These are phyloP conservation scores for Leccinum boreale DNA, from an alignment of 768 basidiomycete genomes.

Conservation along the genomic window DNA sequence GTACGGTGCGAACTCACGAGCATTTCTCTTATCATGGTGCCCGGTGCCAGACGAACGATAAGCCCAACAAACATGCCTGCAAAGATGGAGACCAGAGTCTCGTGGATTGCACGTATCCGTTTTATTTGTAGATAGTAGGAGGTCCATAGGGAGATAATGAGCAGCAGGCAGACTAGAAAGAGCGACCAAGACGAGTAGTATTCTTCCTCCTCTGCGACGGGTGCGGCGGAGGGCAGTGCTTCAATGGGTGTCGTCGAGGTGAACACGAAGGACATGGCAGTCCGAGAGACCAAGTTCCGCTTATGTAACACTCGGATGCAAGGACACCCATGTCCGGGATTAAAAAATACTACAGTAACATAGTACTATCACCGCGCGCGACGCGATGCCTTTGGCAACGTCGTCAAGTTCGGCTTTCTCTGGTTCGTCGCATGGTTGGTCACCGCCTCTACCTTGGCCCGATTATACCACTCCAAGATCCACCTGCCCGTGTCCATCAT, in stretches of 20 bases:
- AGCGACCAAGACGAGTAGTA: slow-evolving; percentile 94
- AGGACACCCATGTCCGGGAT: neutral
- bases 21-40: slow-evolving; percentile 96
- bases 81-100: slow-evolving; percentile 92
- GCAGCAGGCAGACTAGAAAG: slow-evolving; percentile 86
- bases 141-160: slow-evolving; percentile 92
- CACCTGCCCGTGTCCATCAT: slow-evolving; percentile 25
- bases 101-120: slow-evolving; percentile 91
- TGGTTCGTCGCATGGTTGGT: slow-evolving; percentile 1
- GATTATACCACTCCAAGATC: slow-evolving; percentile 18
- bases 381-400: slow-evolving; percentile 21
- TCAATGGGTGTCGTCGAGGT: slow-evolving; percentile 33
- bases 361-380: slow-evolving; percentile 4
- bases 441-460: neutral
- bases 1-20: slow-evolving; percentile 59
- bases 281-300: neutral
- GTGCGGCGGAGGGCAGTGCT: slow-evolving; percentile 29
- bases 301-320: slow-evolving; percentile 17
- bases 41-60: slow-evolving; percentile 85
- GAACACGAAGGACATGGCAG: slow-evolving; percentile 38
- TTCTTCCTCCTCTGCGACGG: slow-evolving; percentile 73
- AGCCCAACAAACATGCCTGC: slow-evolving; percentile 96
- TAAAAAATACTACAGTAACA: neutral
- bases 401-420: slow-evolving; percentile 23
- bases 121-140: slow-evolving; percentile 98